Conservation (phyloP, 2,329 filamentous ascomycete genomes). For the Penicillium verrucosum region DNA sequence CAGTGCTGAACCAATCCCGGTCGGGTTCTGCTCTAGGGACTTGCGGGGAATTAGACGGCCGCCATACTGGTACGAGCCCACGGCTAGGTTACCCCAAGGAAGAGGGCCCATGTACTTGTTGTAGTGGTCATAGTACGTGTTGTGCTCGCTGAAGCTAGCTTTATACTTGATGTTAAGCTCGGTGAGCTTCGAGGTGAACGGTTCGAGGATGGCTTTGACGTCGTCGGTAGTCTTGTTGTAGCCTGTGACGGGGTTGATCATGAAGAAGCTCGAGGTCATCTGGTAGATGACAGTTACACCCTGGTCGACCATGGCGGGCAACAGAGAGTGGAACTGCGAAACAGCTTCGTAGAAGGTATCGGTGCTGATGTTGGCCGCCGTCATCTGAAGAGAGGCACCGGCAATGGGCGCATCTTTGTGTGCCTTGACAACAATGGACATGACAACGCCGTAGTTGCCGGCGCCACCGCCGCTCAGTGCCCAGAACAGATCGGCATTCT, state of each 20-base stretch:
- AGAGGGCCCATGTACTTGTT: slow-evolving; percentile 31
- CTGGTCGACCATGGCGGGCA: slow-evolving; percentile 51
- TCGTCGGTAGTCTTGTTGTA: slow-evolving; percentile 47
- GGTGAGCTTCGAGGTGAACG: slow-evolving; percentile 44
- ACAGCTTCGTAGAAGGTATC: slow-evolving; percentile 54
- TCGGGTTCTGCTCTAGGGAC: slow-evolving; percentile 30
- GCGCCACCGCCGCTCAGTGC: slow-evolving; percentile 38
- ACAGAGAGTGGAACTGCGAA: slow-evolving; percentile 47
- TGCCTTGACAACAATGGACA: slow-evolving; percentile 54
- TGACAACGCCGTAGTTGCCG: slow-evolving; percentile 58
- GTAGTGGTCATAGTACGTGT: slow-evolving; percentile 37
- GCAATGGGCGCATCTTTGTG: slow-evolving; percentile 45
- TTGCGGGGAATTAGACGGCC: slow-evolving; percentile 37
- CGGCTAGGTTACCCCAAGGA: slow-evolving; percentile 28
- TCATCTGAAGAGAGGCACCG: slow-evolving; percentile 47
- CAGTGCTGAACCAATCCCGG: slow-evolving; percentile 30
- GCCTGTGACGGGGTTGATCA: slow-evolving; percentile 48
- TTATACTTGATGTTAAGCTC: slow-evolving; percentile 34
- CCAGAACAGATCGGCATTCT: slow-evolving; percentile 22
- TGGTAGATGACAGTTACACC: slow-evolving; percentile 52
- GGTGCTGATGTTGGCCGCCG: slow-evolving; percentile 29
- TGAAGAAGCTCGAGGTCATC: slow-evolving; percentile 50
- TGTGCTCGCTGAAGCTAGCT: slow-evolving; percentile 27
- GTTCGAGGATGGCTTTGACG: slow-evolving; percentile 45
- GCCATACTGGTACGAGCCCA: slow-evolving; percentile 29